Evolutionary conservation across 768 basidiomycete genomes (phyloP).

Genomic region (Lepiota venenata): DNA sequence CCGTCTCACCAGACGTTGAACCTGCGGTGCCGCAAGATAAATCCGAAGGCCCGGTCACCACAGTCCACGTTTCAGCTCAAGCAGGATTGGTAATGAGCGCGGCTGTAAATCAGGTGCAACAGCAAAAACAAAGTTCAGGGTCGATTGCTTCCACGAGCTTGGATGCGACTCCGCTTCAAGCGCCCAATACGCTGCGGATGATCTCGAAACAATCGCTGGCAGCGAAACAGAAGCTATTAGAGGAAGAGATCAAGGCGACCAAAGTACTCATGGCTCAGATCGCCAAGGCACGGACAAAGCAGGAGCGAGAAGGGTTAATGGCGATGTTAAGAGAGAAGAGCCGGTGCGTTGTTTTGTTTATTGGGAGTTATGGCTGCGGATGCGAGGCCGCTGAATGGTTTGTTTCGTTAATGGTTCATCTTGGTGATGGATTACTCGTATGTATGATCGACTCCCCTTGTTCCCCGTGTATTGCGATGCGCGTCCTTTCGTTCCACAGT

Average conservation of each 20-base stretch:
- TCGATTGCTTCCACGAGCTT: too few species aligned
- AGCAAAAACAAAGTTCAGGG: background rate
- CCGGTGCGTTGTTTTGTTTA: slow-evolving; percentile 42
- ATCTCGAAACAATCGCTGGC: slow-evolving; percentile 29
- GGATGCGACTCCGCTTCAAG: background rate
- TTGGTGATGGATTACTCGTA: too few species aligned
- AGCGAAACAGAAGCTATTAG: slow-evolving; percentile 44
- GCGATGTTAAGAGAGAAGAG: slow-evolving; percentile 44
- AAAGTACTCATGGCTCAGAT: slow-evolving; percentile 49
- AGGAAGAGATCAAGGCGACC: slow-evolving; percentile 50
- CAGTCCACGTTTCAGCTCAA: too few species aligned
- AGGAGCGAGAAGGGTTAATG: slow-evolving; percentile 46
- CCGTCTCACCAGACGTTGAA: background rate
- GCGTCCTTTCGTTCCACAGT: background rate
- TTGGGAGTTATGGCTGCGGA: slow-evolving; percentile 10
- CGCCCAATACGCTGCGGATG: background rate
- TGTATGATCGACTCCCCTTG: background rate
- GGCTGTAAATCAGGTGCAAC: too few species aligned
- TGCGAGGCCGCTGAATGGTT: background rate
- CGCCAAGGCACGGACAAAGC: slow-evolving; percentile 41
- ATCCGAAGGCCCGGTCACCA: too few species aligned
- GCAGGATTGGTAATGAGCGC: too few species aligned
- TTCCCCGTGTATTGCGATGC: background rate
- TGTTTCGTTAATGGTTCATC: slow-evolving; percentile 16
- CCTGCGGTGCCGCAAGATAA: too few species aligned